Evolutionary conservation across 495 filamentous ascomycete species (phyloP), one percentile per base, ranked within the genome.

Genomic region (Pyronema omphalodes): DNA sequence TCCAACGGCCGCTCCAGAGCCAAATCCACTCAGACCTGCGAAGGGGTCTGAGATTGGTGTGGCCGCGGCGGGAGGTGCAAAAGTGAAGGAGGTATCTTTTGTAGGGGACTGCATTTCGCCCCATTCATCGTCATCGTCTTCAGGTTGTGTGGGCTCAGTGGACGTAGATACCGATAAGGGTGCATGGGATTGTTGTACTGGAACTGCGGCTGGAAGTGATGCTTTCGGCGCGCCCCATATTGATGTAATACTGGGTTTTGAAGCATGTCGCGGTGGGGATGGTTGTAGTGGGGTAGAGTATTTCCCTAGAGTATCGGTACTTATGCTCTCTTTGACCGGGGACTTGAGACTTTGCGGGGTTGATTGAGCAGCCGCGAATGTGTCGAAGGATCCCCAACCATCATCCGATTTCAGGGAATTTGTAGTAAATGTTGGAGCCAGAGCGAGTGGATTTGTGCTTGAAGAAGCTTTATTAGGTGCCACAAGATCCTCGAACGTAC

Each of bases 81-180:
- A n/a, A n/a, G 1, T 6, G 15, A 17, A 12, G 15, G 39, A 12
- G 39, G 39, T 43, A 14, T 34, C 37, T 18, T 39, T 40, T 9
- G 50, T 41, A 3, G 50, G 50, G 8, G 50, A 52, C 6, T 52
- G 50, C 47, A 50, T 50, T 19, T 50, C 19, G 9, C 68, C 68
- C 68, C 68, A 70, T 37, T 70, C 68, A 37, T 69, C 65, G 37
- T 67, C 66, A 12, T 69, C 67, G 37, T 62, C 61, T 19, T 55
- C 35, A n/a, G 46, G n/a, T 23, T 15, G 47, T 8, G 18, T 19
- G 3, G 11, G 47, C 11, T 17, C 47, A 34, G 34, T 50, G 19
- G 7, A 15, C 2, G 3, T 50, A 11, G 47, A 34, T 34, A 50
- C 5, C n/a, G 47, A 50, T 19, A 50, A 19, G 11, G 37, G 29